These are phyloP conservation scores for Hyphodiscus sp. DNA, from an alignment of 2,329 filamentous ascomycete genomes.

Conservation along the genomic window DNA sequence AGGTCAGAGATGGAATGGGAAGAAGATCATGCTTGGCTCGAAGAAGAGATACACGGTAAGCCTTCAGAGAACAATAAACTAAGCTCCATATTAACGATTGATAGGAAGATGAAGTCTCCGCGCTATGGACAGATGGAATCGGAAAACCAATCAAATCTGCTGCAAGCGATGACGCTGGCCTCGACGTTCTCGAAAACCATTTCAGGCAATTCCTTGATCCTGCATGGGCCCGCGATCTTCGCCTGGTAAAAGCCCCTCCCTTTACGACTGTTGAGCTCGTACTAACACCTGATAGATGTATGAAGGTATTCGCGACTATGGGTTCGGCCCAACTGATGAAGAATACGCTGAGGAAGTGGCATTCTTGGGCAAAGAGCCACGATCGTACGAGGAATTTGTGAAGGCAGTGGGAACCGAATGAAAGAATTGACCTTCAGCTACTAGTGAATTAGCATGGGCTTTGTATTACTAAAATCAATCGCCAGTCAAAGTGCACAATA, in stretches of 20 bases:
- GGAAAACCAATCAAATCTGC: not conserved
- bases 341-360: not conserved
- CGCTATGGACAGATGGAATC: not conserved
- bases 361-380: not conserved
- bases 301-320: not conserved
- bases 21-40: not conserved
- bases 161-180: not conserved
- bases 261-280: not conserved
- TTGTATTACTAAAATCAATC: too few species aligned
- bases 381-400: slow-evolving; percentile 1
- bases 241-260: not conserved
- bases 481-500: too few species aligned
- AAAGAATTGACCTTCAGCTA: not conserved
- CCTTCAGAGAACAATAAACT: not conserved
- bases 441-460: too few species aligned
- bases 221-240: not conserved
- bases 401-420: not conserved
- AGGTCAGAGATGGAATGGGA: slow-evolving; percentile 1
- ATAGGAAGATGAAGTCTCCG: not conserved
- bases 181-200: not conserved
- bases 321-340: slow-evolving; percentile 2
- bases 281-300: slow-evolving; percentile 1
- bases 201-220: not conserved
- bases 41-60: slow-evolving; percentile 2
- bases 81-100: not conserved